Evolutionary conservation across 768 basidiomycete species (phyloP).

Genomic region (Rickenella mellea): DNA sequence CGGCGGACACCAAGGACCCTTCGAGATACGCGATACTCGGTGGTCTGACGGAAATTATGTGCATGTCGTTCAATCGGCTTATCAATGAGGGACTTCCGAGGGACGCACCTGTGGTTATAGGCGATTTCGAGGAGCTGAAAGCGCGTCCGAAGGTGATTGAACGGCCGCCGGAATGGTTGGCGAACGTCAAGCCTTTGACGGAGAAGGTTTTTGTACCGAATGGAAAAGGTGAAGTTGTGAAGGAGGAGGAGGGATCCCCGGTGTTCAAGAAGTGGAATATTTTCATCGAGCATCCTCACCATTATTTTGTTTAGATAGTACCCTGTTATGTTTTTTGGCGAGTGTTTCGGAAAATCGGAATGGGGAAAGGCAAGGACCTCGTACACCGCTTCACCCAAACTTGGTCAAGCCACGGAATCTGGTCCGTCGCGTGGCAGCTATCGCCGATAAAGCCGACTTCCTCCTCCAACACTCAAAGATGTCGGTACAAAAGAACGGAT

Average conservation of each 20-base stretch:
- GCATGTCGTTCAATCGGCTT: constrained; percentile 16
- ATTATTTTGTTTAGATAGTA: constrained; percentile 6
- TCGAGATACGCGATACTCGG: too few relatives aligned
- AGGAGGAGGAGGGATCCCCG: constrained; percentile 2
- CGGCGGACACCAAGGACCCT: too few relatives aligned
- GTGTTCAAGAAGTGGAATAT: constrained; percentile 9
- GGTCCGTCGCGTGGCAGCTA: too few relatives aligned
- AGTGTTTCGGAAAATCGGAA: too few relatives aligned
- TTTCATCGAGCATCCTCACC: constrained; percentile 5
- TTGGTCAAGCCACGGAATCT: too few relatives aligned
- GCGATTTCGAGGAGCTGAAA: constrained; percentile 21
- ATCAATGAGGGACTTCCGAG: constrained; percentile 22
- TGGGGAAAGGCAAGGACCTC: too few relatives aligned
- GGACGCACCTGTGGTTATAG: constrained; percentile 22
- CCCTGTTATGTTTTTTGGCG: too few relatives aligned
- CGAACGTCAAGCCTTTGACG: constrained; percentile 10
- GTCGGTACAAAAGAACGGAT: too few relatives aligned
- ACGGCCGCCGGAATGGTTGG: constrained; percentile 18
- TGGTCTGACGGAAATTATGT: too few relatives aligned
- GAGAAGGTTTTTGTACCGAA: constrained; percentile 14
- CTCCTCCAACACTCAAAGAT: too few relatives aligned
- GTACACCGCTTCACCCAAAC: too few relatives aligned
- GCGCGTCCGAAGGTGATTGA: constrained; percentile 20
- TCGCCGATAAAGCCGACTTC: too few relatives aligned
- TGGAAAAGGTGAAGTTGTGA: constrained; percentile 4